Evolutionary conservation across 2,329 filamentous ascomycete species (phyloP), one percentile per base, ranked within the genome.

Genomic region (Penicillium sp.): DNA sequence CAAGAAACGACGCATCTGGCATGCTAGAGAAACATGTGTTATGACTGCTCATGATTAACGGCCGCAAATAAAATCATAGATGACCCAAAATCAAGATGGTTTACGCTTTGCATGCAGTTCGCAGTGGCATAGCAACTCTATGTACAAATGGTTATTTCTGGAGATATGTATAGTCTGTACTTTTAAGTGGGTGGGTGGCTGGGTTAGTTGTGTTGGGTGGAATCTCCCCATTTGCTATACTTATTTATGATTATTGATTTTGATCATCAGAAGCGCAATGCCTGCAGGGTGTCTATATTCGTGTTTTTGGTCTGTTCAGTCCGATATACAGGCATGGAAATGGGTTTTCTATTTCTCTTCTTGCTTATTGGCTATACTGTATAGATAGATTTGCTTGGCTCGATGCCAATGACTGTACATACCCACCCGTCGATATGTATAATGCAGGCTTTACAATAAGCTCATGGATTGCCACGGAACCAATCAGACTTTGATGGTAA

Each of bases 11-110:
- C 74, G 78, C 29, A 76, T 77, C 60, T 83, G 81, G 81, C 74
- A 80, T 70, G 70, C 75, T 45, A 78, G 75, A 64, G 81, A 83
- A 66, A 69, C 75, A 15, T 83, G 81, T 72, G 72, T 77, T 35
- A 74, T 83, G 64, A 67, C 79, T 69, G 80, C 80, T 47, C 65
- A 68, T 57, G 70, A 71, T 55, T 75, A 63, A 70, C 30, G 26
- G 45, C 41, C 50, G 49, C 13, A 52, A 45, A 45, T n/a, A 21
- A 51, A 11, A n/a, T 17, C 15, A n/a, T 56, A 50, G 50, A 49
- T 30, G 31, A 41, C 54, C 8, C 7, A 30, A n/a, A 13, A 23
- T 29, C 23, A 23, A n/a, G 47, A 26, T 44, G 35, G 35, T 61
- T 52, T 35, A 21, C 29, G 17, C 3, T 58, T 54, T 60, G 21